A percentile compares a stretch with the other conserved stretches of the same genome.
Conservation (phyloP, 2,329 filamentous ascomycete species). For the Alternaria arborescens region DNA sequence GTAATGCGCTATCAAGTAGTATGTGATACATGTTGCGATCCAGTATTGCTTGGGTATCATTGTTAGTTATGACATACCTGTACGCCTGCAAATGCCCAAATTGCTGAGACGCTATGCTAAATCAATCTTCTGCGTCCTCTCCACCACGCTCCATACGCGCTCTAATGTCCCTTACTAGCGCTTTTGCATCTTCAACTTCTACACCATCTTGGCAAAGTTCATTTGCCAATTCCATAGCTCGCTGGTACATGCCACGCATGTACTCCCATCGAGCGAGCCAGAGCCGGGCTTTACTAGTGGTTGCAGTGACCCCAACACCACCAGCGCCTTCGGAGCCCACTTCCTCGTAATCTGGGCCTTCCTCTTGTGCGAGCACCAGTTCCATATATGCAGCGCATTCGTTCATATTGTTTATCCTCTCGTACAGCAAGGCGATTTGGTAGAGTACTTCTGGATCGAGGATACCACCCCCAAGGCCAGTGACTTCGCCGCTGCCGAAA, state of each 20-base stretch:
- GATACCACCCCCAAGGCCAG: slow-evolving; percentile 58
- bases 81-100: slow-evolving; percentile 19
- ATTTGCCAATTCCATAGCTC: slow-evolving; percentile 81
- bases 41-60: slow-evolving; percentile 17
- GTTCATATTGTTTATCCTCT: slow-evolving; percentile 76
- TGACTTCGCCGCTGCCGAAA: slow-evolving; percentile 58
- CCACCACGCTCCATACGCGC: slow-evolving; percentile 69
- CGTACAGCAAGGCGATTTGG: slow-evolving; percentile 89
- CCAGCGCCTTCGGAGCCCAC: slow-evolving; percentile 54
- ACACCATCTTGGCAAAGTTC: slow-evolving; percentile 96
- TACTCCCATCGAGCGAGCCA: slow-evolving; percentile 91
- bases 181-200: slow-evolving; percentile 97
- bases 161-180: slow-evolving; percentile 84
- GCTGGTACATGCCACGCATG: slow-evolving; percentile 74
- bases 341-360: slow-evolving; percentile 64
- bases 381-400: slow-evolving; percentile 96
- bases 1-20: slow-evolving; percentile 3
- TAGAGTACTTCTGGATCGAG: slow-evolving; percentile 91
- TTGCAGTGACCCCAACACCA: slow-evolving; percentile 85
- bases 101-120: neutral
- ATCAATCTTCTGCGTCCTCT: slow-evolving; percentile 25
- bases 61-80: slow-evolving; percentile 1
- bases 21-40: neutral
- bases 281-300: slow-evolving; percentile 89
- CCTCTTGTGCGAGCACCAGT: slow-evolving; percentile 90